These are phyloP conservation scores for Claviceps arundinis DNA, from an alignment of 2,329 filamentous ascomycete species.

Conservation along the genomic window DNA sequence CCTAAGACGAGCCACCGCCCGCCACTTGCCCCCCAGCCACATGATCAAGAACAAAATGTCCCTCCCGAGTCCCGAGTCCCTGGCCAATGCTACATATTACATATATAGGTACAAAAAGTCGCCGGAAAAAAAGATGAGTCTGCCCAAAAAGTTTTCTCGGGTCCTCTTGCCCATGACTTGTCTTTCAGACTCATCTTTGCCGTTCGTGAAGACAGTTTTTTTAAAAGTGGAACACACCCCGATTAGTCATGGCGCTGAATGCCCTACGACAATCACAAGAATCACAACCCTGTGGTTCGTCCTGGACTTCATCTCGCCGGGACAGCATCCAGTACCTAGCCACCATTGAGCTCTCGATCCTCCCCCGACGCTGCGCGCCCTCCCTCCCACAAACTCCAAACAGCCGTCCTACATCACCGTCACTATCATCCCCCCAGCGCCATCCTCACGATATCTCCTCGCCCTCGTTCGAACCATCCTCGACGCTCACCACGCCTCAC, in stretches of 20 bases:
- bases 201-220: no score
- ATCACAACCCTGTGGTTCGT: not conserved
- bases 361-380: not conserved
- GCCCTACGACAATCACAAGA: not conserved
- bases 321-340: not conserved
- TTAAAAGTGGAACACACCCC: no score
- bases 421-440: not conserved
- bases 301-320: not conserved
- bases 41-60: no score
- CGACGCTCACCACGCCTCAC: not conserved
- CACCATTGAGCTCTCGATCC: constrained; percentile 5
- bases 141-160: no score
- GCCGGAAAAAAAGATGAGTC: no score
- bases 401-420: not conserved
- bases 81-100: no score
- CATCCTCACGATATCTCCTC: not conserved
- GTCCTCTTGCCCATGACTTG: no score
- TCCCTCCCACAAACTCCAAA: not conserved
- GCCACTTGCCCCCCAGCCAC: no score
- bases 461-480: not conserved
- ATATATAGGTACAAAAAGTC: no score
- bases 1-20: no score
- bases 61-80: no score
- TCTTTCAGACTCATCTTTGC: no score
- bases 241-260: constrained; percentile 1